Evolutionary conservation across 768 basidiomycete genomes (phyloP).

Genomic region (Myochromella boudieri): DNA sequence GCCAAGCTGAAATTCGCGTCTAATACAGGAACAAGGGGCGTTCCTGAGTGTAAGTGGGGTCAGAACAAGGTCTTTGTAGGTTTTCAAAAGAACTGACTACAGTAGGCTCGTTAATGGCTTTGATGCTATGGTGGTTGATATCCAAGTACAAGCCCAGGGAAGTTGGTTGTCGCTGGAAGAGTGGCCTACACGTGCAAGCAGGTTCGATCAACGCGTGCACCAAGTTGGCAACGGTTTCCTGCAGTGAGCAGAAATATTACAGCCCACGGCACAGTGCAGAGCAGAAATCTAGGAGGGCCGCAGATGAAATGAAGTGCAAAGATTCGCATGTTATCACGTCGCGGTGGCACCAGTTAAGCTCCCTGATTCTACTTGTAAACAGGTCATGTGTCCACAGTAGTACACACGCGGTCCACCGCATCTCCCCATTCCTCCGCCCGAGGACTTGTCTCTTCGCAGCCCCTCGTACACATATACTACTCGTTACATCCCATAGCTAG

Average conservation of each 20-base stretch:
- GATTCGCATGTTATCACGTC: constrained; percentile 13
- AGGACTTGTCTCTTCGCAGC: too few relatives aligned
- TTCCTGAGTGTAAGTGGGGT: neutral
- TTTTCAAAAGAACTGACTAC: too few relatives aligned
- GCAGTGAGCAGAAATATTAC: too few relatives aligned
- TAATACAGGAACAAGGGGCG: neutral
- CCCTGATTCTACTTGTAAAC: constrained; percentile 6
- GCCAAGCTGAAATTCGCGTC: neutral
- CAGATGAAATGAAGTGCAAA: neutral
- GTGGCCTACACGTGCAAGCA: constrained; percentile 3
- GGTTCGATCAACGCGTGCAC: constrained; percentile 1
- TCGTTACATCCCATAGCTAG: too few relatives aligned
- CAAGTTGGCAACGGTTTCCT: too few relatives aligned
- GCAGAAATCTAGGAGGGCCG: neutral
- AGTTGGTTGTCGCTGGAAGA: neutral
- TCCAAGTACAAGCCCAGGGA: too few relatives aligned
- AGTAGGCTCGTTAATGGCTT: too few relatives aligned
- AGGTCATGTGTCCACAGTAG: constrained; percentile 18
- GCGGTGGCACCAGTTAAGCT: constrained; percentile 8
- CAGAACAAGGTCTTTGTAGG: too few relatives aligned
- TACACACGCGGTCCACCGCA: too few relatives aligned
- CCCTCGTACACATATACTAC: too few relatives aligned
- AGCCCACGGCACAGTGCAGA: neutral
- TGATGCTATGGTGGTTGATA: too few relatives aligned
- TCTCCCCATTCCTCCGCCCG: neutral